Evolutionary conservation across 441 rosid genomes (phyloP).

Genomic region (Corymbia citriodora): DNA sequence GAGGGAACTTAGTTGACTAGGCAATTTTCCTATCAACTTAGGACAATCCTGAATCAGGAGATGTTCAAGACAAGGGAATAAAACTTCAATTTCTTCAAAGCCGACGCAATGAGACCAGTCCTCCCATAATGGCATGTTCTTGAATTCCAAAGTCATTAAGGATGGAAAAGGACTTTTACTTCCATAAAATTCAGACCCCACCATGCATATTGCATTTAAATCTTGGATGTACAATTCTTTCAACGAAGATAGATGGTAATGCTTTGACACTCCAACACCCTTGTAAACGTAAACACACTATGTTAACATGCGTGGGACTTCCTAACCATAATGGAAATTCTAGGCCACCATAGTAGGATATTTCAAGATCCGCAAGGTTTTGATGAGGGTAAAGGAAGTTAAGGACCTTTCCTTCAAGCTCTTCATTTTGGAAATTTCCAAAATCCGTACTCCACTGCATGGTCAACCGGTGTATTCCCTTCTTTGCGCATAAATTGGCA

Average conservation of each 20-base stretch:
- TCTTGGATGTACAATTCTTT: not conserved
- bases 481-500: fast-evolving
- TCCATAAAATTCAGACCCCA: not conserved
- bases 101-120: not conserved
- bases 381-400: fast-evolving
- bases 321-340: not conserved
- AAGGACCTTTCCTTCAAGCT: not conserved
- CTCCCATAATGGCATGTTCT: not conserved
- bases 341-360: not conserved
- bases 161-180: not conserved
- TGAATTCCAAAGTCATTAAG: not conserved
- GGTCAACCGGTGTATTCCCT: fast-evolving
- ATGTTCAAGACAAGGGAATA: too few species aligned
- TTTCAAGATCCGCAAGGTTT: fast-evolving
- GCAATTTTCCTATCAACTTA: too few species aligned
- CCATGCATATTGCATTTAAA: fast-evolving
- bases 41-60: too few species aligned
- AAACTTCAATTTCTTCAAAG: not conserved
- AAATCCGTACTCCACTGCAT: fast-evolving
- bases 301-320: not conserved
- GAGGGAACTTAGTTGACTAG: too few species aligned
- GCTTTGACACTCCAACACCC: not conserved
- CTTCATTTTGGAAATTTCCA: not conserved
- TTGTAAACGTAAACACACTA: not conserved
- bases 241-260: not conserved